Evolutionary conservation across 148 eudicot species (phyloP), one percentile per base, ranked within the genome.

Genomic region (Nepenthes gracilis): DNA sequence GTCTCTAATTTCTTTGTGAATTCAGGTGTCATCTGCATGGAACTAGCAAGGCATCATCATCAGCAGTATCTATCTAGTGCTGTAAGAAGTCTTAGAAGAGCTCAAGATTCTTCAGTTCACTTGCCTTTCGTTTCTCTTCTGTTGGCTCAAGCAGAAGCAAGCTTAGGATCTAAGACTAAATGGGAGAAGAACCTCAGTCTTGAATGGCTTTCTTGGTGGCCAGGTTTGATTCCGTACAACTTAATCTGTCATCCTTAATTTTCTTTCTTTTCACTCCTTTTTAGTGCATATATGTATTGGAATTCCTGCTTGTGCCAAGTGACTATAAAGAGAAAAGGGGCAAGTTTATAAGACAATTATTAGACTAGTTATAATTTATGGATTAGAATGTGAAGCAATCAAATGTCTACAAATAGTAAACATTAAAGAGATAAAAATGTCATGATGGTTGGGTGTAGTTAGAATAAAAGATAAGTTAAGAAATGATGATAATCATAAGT

Each of bases 71-170:
- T 92, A 59, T 72, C 80, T 33, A 77, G 66, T 68, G 93, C 88
- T 61, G 60, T 75, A 61, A 72, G 72, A 71, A 88, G 96, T 78
- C 88, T 88, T 38, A 76, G 70, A 69, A 92, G 77, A 77, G 90
- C 90, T 50, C 75, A 66, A 73, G 79, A 78, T 51, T 34, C 55
- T 69, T 85, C 90, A 55, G 32, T 58, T 48, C 70, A 72, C 52
- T 77, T 92, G 71, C 97, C 97, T 14, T 64, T 70, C 62, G 77
- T 78, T 66, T 82, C 84, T 43, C 61, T 85, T 47, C 67, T 92
- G 70, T 78, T 92, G 66, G 97, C 88, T 64, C 97, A 87, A 79
- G 96, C 90, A 43, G 97, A 91, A 81, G 97, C 74, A 69, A 91
- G 96, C 77, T 78, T 85, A 36, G 96, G 93, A 74, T 83, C 85